Evolutionary conservation across 2,329 filamentous ascomycete genomes (phyloP), one percentile per base, ranked within the genome.

Genomic region (Venturia pyrina): DNA sequence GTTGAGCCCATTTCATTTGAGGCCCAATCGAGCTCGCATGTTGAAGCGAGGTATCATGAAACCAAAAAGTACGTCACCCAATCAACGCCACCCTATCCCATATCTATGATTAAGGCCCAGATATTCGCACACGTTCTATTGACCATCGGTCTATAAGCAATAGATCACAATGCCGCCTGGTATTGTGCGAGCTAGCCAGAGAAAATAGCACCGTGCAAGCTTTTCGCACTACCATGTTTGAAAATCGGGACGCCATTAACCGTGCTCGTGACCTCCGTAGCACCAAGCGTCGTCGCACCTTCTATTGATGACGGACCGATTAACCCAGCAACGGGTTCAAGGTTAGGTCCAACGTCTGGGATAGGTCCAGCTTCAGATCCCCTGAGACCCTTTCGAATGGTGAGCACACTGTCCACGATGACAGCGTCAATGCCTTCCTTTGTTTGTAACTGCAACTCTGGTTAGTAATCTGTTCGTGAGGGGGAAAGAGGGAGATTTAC

Each of bases 341-440:
- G 37, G 17, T 28, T 44, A 32, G 60, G 24, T n/a, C 43, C 17
- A 1, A 46, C 21, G 34, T 43, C 63, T 59, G 32, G 11, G 61
- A 64, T 19, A 99, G 82, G 0, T 28, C 28, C 28, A 28, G 28
- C 28, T 28, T 28, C 28, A 28, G 28, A 28, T 28, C 2, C 28
- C 28, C 28, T 28, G 28, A 28, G 28, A 28, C 91, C 93, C 77
- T 96, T 92, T 60, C 93, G 87, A 70, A 99, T 97, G 50, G 91
- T 91, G 40, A 98, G 84, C 3, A 99, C 93, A 68, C 87, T 95
- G 75, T 99, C 95, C 17, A 98, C 95, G 73, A 99, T 99, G 65
- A 99, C 93, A 1, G 95, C 95, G 74, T 99, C 95, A 68, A 99
- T 97, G 61, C 95, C 93, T 77, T 97, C 91, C 65, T 91, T 90